Base-by-base conservation (phyloP, 441 rosid species). In the Manihot esculenta region DNA sequence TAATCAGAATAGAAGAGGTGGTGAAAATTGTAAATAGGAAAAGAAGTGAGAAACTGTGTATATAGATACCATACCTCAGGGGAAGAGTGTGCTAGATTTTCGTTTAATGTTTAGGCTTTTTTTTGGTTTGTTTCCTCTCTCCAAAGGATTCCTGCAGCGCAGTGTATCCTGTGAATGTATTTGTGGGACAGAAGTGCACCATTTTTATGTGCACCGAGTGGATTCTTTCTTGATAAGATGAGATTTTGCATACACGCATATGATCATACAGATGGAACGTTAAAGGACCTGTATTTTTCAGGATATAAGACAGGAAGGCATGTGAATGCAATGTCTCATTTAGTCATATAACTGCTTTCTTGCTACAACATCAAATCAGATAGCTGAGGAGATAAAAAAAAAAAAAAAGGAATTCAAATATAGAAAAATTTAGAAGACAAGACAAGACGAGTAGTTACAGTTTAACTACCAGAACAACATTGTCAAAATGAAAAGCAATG, bases 1-100 rank as follows among this genome's bases (percentile, higher is more conserved):
- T 48, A 49, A 35, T 35, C 74, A 71, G 69, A 57, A 64, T 64
- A 45, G 61, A 50, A 64, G 7, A 26, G 10, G 69, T 68, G 72
- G 57, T 65, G 20, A 62, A 74, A 35, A 79, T 23, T 82, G 88
- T 84, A 80, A 50, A 80, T 74, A 77, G 74, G 69, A 26, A 70
- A 74, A 70, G 57, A 35, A 35, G 41, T 62, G 58, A 62, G 58
- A 64, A 73, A 17, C 67, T 67, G 58, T 77, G 82, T 78, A 79
- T 57, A 78, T 73, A 70, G 20, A 65, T 54, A 63, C 55, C 68
- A 42, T 41, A 0, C 23, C 60, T 55, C 35, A 21, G 50, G 44
- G 64, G 77, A 56, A 48, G 69, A 55, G 64, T 41, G 66, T 44
- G 42, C 47, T 62, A 42, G 68, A 20, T 69, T 72, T 80, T 44